Percentiles rank a stretch among this genome's conserved stretches.
These are phyloP conservation scores for Collybiopsis confluens DNA, from an alignment of 768 basidiomycete genomes.

Conservation along the genomic window DNA sequence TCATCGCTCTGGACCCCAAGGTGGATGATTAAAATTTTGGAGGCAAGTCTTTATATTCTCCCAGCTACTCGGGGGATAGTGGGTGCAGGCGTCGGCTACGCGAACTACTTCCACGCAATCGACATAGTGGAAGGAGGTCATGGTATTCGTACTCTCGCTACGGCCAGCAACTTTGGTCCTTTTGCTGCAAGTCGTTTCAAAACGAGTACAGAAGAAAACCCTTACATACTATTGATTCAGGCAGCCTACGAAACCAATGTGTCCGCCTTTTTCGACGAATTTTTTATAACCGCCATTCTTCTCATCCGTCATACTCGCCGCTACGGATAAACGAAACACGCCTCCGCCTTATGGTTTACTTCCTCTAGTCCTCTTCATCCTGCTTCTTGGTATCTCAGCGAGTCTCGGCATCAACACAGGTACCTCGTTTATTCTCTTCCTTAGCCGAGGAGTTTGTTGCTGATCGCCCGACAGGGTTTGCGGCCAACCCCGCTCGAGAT, in stretches of 20 bases:
- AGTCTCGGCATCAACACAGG: conserved; percentile 47
- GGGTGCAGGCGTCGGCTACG: conserved; percentile 60
- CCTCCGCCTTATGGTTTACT: conserved; percentile 38
- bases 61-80: conserved; percentile 65
- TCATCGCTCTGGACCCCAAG: too few relatives aligned
- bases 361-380: conserved; percentile 41
- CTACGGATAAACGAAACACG: conserved; percentile 38
- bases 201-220: neutral
- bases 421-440: too few relatives aligned
- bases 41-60: conserved; percentile 49
- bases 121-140: conserved; percentile 57
- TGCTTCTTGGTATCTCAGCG: conserved; percentile 41
- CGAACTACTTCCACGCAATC: conserved; percentile 68
- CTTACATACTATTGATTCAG: neutral
- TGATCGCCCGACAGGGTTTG: conserved; percentile 28
- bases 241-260: conserved; percentile 12
- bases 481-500: conserved; percentile 55
- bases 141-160: conserved; percentile 49
- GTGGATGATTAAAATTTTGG: neutral
- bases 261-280: conserved; percentile 26
- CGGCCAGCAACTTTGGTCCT: conserved; percentile 52
- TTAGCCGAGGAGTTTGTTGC: neutral
- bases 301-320: conserved; percentile 40
- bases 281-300: conserved; percentile 41
- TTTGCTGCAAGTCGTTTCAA: conserved; percentile 17